A percentile compares a stretch with the other conserved stretches of the same genome.
Evolutionary conservation across 768 basidiomycete genomes (phyloP).

Genomic region (Trametes maxima): DNA sequence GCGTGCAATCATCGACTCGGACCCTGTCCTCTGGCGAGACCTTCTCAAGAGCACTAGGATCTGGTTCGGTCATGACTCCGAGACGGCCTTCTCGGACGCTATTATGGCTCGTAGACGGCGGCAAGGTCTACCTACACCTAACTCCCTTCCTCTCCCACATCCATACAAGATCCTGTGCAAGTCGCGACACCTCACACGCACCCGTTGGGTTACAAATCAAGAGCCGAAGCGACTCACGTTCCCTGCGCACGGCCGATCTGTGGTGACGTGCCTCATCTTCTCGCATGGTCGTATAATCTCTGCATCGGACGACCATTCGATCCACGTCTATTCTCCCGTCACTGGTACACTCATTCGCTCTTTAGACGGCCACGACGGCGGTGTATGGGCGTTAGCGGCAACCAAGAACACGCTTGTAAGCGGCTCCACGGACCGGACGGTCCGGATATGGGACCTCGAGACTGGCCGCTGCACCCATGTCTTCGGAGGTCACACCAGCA

Average conservation of each 20-base stretch:
- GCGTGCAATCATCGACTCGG: slow-evolving; percentile 90
- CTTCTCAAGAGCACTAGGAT: slow-evolving; percentile 80
- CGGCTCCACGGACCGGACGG: slow-evolving; percentile 92
- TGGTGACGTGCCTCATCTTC: slow-evolving; percentile 95
- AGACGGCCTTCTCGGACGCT: slow-evolving; percentile 75
- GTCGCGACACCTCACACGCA: slow-evolving; percentile 78
- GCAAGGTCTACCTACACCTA: slow-evolving; percentile 41
- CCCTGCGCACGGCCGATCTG: slow-evolving; percentile 84
- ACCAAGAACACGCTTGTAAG: slow-evolving; percentile 88
- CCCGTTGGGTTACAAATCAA: slow-evolving; percentile 76
- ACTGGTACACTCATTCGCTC: slow-evolving; percentile 75
- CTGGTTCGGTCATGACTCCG: slow-evolving; percentile 88
- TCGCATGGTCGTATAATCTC: slow-evolving; percentile 94
- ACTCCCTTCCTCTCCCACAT: slow-evolving; percentile 70
- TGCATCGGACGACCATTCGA: slow-evolving; percentile 96
- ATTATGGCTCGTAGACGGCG: slow-evolving; percentile 64
- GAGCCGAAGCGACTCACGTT: slow-evolving; percentile 80
- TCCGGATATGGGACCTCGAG: slow-evolving; percentile 86
- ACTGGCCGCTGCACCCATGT: slow-evolving; percentile 86
- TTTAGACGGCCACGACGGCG: slow-evolving; percentile 90
- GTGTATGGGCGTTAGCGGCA: slow-evolving; percentile 95
- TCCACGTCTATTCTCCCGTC: slow-evolving; percentile 90
- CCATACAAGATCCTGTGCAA: slow-evolving; percentile 95
- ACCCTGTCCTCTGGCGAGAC: slow-evolving; percentile 88
- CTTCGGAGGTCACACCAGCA: slow-evolving; percentile 95